A percentile compares a stretch with the other conserved stretches of the same genome.
These are phyloP conservation scores for Neopestalotiopsis sp. DNA, from an alignment of 2,329 filamentous ascomycete genomes.

Conservation along the genomic window DNA sequence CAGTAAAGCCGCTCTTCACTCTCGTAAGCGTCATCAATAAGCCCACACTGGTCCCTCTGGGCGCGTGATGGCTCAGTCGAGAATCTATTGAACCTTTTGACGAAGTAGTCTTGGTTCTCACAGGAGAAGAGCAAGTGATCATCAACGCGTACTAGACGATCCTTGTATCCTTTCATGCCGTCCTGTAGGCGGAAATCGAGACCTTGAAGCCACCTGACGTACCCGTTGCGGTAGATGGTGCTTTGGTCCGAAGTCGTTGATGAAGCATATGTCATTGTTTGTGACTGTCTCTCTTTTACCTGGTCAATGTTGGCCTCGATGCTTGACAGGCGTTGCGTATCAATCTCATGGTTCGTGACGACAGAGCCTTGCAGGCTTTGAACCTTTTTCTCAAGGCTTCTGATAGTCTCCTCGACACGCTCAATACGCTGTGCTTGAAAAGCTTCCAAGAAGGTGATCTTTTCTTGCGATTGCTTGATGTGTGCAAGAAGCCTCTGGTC, in stretches of 20 bases:
- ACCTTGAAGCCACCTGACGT: neutral
- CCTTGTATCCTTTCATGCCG: neutral
- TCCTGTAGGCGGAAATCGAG: neutral
- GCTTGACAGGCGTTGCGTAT: neutral
- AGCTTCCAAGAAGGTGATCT: too few relatives aligned
- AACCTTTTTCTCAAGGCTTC: neutral
- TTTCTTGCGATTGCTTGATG: too few relatives aligned
- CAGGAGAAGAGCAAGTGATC: neutral
- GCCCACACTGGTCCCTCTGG: neutral
- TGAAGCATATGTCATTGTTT: neutral
- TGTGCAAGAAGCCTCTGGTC: too few relatives aligned
- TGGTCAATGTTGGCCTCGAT: neutral
- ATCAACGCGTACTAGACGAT: neutral
- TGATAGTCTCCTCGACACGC: too few relatives aligned
- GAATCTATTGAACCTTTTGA: neutral
- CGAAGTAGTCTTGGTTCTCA: neutral
- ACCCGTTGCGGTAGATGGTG: neutral
- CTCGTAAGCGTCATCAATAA: neutral
- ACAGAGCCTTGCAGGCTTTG: neutral
- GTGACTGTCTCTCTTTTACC: neutral
- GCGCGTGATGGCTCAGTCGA: neutral
- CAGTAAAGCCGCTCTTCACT: neutral
- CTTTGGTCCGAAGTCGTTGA: neutral
- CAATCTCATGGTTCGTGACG: neutral
- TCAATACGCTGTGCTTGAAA: too few relatives aligned